phyloP scores from a whole-genome alignment of 164 flowering plant species.

The Sedum album region DNA sequence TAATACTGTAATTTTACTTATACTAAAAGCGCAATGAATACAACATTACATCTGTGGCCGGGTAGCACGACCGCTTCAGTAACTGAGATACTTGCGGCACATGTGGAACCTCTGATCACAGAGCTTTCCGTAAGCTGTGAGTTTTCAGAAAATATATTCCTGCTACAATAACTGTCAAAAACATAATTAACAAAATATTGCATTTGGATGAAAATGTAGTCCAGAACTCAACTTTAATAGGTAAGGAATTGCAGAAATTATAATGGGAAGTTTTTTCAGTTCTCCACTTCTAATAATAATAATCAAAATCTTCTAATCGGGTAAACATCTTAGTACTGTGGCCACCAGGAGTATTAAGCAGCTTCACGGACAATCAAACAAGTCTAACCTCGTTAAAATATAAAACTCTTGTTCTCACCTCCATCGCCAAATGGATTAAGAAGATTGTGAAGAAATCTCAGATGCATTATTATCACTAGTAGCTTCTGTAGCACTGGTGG shows the following conservation, averaged over 20 bases:
- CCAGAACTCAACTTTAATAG: neutral
- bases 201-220: neutral
- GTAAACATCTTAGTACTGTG: neutral
- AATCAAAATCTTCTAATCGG: neutral
- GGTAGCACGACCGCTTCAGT: neutral
- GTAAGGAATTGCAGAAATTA: neutral
- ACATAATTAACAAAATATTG: neutral
- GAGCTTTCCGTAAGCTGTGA: too few relatives aligned
- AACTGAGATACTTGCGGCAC: neutral
- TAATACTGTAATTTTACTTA: neutral
- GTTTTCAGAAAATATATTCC: neutral
- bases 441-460: neutral
- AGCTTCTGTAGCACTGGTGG: neutral
- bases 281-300: neutral
- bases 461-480: neutral
- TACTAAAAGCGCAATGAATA: neutral
- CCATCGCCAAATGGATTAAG: neutral
- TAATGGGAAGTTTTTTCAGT: neutral
- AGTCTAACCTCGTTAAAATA: neutral
- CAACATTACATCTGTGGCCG: neutral
- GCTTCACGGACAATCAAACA: neutral
- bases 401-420: neutral
- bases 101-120: too few relatives aligned
- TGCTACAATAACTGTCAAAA: neutral
- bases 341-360: neutral